These are phyloP conservation scores for Penstemon davidsonii DNA, from an alignment of 257 asterid species.

Conservation along the genomic window DNA sequence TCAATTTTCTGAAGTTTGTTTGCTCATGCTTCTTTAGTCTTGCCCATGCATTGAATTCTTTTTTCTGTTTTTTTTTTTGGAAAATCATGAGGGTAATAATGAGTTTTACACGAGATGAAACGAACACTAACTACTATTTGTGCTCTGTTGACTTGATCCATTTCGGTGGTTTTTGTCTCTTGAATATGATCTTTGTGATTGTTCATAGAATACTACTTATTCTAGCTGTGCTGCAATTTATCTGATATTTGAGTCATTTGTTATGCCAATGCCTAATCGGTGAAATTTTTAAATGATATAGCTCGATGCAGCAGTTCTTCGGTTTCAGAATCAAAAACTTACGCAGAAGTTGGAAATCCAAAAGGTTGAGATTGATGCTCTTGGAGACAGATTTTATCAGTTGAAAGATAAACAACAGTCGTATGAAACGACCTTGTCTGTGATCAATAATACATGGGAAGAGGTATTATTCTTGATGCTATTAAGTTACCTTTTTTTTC, in stretches of 20 bases:
- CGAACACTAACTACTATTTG: background rate
- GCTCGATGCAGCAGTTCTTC: conserved; percentile 91
- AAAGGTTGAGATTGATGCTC: conserved; percentile 65
- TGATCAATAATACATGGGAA: conserved; percentile 64
- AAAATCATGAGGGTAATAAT: background rate
- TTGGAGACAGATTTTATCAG: conserved; percentile 52
- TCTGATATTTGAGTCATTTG: conserved; percentile 20
- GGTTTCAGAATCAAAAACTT: conserved; percentile 92
- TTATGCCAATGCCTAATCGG: conserved; percentile 12
- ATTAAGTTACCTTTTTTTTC: background rate
- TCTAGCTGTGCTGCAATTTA: conserved; percentile 18
- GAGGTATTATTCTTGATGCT: conserved; percentile 48
- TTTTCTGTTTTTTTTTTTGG: background rate
- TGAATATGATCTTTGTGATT: conserved; percentile 11
- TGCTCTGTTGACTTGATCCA: conserved; percentile 3
- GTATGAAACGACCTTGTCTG: conserved; percentile 47
- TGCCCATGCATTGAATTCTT: background rate
- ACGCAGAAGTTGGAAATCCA: conserved; percentile 87
- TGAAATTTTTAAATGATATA: conserved; percentile 32
- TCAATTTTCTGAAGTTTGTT: background rate
- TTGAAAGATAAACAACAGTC: conserved; percentile 66
- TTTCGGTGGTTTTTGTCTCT: conserved; percentile 11
- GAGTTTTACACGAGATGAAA: conserved; percentile 3
- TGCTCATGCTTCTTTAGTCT: conserved; percentile 3
- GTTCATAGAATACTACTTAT: conserved; percentile 16